phyloP scores from a whole-genome alignment of 495 filamentous ascomycete species.

The Rostrohypoxylon terebratum region DNA sequence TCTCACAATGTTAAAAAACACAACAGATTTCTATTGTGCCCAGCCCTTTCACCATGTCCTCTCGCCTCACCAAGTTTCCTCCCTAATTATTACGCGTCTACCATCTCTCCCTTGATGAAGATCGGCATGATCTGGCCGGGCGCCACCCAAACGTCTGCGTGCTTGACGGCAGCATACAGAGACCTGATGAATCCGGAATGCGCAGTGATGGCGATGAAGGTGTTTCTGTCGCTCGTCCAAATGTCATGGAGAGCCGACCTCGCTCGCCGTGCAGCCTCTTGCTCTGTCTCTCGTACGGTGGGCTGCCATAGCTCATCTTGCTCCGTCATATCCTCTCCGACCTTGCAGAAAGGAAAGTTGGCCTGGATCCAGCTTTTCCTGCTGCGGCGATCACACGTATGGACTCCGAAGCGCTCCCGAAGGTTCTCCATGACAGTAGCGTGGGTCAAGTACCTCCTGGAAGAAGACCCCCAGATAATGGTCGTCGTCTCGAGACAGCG shows the following conservation, averaged over 20 bases:
- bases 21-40: background rate
- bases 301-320: constrained; percentile 69
- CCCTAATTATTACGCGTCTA: background rate
- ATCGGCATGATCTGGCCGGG: constrained; percentile 50
- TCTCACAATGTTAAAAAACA: background rate
- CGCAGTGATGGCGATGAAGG: constrained; percentile 47
- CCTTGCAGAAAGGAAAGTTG: constrained; percentile 67
- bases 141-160: constrained; percentile 42
- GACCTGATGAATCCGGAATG: constrained; percentile 51
- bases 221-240: constrained; percentile 43
- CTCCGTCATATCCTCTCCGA: constrained; percentile 74
- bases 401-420: constrained; percentile 76
- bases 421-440: constrained; percentile 77
- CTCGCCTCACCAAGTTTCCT: background rate
- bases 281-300: constrained; percentile 47
- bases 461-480: constrained; percentile 58
- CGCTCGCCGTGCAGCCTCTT: constrained; percentile 44
- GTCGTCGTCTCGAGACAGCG: constrained; percentile 75
- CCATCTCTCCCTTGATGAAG: constrained; percentile 44
- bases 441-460: constrained; percentile 45
- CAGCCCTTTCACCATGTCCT: background rate
- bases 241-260: constrained; percentile 46
- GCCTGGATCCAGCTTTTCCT: constrained; percentile 66
- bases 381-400: constrained; percentile 82
- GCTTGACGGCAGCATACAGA: constrained; percentile 37